Conservation (phyloP, 495 filamentous ascomycete genomes). For the Penicillium paxilli region DNA sequence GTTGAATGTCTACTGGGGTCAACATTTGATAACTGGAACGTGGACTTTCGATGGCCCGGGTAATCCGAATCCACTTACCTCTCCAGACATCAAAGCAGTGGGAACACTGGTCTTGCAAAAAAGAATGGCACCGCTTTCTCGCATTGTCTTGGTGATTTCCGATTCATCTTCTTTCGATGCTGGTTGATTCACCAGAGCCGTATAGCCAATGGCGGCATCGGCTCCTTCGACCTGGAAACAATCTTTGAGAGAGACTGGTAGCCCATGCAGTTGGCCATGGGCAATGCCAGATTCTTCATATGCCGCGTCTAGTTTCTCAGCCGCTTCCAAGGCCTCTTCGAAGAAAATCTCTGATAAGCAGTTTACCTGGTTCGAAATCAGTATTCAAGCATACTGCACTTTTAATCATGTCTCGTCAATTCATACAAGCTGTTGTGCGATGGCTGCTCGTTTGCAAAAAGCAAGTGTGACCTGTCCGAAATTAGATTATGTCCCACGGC, state of each 20-base stretch:
- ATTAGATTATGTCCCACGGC: background rate
- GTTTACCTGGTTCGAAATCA: background rate
- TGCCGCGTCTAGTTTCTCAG: background rate
- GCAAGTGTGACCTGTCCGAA: background rate
- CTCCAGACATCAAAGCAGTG: background rate
- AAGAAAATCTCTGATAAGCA: conserved; percentile 5
- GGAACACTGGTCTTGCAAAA: conserved; percentile 6
- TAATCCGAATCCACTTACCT: background rate
- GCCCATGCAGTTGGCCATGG: conserved; percentile 41
- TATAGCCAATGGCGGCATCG: conserved; percentile 50
- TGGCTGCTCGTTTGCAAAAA: background rate
- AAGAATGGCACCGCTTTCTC: background rate
- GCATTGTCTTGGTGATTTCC: conserved; percentile 3
- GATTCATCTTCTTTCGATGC: conserved; percentile 16
- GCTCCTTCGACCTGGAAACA: conserved; percentile 53
- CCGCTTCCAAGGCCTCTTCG: background rate
- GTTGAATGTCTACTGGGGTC: conserved; percentile 54
- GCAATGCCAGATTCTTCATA: background rate
- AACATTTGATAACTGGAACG: too few relatives aligned
- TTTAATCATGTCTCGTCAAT: background rate
- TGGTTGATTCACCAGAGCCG: conserved; percentile 39
- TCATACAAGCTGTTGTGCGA: conserved; percentile 3
- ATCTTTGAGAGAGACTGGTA: conserved; percentile 58
- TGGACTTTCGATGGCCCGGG: too few relatives aligned
- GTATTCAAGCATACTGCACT: background rate